A percentile compares a stretch with the other conserved stretches of the same genome.
Evolutionary conservation across 345 rosid genomes (phyloP).

Genomic region (Salix arbutifolia): DNA sequence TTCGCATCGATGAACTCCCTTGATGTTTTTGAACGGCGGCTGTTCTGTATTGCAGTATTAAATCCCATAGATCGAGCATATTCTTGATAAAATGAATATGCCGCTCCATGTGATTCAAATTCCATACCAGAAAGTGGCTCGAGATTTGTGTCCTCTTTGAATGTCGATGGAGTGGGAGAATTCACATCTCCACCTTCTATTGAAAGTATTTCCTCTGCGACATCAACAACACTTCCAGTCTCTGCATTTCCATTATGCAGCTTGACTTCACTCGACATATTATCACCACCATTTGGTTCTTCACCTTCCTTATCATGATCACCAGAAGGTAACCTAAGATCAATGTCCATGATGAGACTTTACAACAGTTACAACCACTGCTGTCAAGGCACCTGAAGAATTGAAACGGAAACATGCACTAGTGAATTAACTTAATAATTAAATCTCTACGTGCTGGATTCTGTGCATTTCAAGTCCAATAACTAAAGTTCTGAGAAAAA

Average conservation of each 20-base stretch:
- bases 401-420: neutral
- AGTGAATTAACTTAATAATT: neutral
- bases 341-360: constrained; percentile 42
- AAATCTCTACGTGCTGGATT: neutral
- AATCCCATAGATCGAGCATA: constrained; percentile 68
- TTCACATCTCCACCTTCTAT: constrained; percentile 30
- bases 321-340: constrained; percentile 66
- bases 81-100: constrained; percentile 63
- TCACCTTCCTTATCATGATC: constrained; percentile 52
- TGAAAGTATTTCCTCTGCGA: constrained; percentile 32
- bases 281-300: constrained; percentile 42
- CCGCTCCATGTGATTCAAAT: constrained; percentile 57
- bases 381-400: constrained; percentile 2
- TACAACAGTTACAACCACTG: neutral
- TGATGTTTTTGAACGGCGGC: constrained; percentile 63
- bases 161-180: constrained; percentile 30
- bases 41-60: constrained; percentile 59
- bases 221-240: constrained; percentile 27
- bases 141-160: constrained; percentile 41
- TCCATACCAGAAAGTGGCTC: constrained; percentile 63
- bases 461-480: neutral
- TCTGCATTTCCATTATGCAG: constrained; percentile 38
- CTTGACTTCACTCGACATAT: constrained; percentile 40
- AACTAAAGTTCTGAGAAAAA: neutral
- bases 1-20: constrained; percentile 69